Evolutionary conservation across 495 filamentous ascomycete genomes (phyloP), one percentile per base, ranked within the genome.

Genomic region (Evansstolkia leycettana): DNA sequence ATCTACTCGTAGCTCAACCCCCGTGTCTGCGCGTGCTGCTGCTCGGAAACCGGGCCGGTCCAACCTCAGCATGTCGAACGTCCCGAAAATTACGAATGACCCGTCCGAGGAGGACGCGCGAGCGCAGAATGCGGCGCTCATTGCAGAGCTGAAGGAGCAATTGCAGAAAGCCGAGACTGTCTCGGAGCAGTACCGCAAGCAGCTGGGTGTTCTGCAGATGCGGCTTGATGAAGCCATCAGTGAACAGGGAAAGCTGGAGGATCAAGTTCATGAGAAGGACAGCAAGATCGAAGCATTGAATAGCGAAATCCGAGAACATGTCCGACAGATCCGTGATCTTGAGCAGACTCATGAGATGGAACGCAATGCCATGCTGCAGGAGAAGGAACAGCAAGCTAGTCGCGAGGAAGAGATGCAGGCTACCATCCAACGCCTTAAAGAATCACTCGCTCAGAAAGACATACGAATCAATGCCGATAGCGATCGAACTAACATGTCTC

Each of bases 281-380:
- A 78, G 82, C 55, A 71, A 72, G 47, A 75, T 93, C 34, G 86
- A 94, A 46, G 58, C 65, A 6, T 66, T 96, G 30, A 75, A 81
- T 48, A 78, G 76, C 47, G 83, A 92, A 50, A 82, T 85, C 51
- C 73, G 78, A 37, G 84, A 94, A 34, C 67, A 75, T 27, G 70
- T 76, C 11, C 75, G 85, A 33, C 78, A 89, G 57, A 81, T 81
- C 46, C 71, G 88, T 37, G 90, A 98, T 50, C 72, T 93, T 56
- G 86, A 94, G 53, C 74, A 75, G 37, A 83, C 87, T 23, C 89
- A 90, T 57, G 89, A 95, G 57, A 70, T 78, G 30, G 90, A 98
- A 60, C 75, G 88, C 28, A 84, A 75, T 53, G 75, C 83, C 27
- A 80, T 89, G 70, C 76, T 83, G 47, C 81, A 82, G 57, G 89